phyloP scores from a whole-genome alignment of 768 basidiomycete species.

The Coprinopsis marcescibilis region DNA sequence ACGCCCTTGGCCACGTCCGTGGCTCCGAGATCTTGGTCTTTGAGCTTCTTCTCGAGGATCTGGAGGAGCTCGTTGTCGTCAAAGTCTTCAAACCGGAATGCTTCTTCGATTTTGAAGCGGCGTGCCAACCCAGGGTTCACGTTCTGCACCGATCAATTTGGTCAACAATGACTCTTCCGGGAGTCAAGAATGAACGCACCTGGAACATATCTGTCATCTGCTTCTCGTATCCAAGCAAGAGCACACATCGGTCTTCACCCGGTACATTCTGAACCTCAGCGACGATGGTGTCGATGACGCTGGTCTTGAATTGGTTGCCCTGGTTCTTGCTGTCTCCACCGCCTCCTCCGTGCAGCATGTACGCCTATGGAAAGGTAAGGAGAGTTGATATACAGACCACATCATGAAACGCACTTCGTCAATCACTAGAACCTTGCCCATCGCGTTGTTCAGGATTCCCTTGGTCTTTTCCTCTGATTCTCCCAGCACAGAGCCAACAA shows the following conservation, averaged over 20 bases:
- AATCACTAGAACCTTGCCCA: slow-evolving; percentile 66
- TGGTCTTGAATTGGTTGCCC: slow-evolving; percentile 52
- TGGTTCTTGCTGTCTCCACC: slow-evolving; percentile 23
- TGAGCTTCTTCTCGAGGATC: slow-evolving; percentile 52
- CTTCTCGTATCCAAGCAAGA: slow-evolving; percentile 59
- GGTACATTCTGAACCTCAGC: slow-evolving; percentile 67
- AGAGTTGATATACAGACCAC: not conserved
- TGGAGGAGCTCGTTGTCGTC: slow-evolving; percentile 43
- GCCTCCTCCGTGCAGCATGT: slow-evolving; percentile 56
- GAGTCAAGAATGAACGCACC: slow-evolving; percentile 28
- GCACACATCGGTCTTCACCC: slow-evolving; percentile 65
- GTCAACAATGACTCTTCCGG: not conserved
- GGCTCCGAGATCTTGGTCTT: slow-evolving; percentile 49
- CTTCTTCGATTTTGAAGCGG: slow-evolving; percentile 63
- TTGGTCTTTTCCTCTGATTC: slow-evolving; percentile 63
- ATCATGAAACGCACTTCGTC: slow-evolving; percentile 45
- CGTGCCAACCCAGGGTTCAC: slow-evolving; percentile 64
- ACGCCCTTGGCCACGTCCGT: slow-evolving; percentile 51
- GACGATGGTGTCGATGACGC: slow-evolving; percentile 70
- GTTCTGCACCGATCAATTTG: slow-evolving; percentile 33
- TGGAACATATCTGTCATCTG: slow-evolving; percentile 75
- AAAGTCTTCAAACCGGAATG: slow-evolving; percentile 68
- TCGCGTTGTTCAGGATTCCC: slow-evolving; percentile 48
- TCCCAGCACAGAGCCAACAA: slow-evolving; percentile 54
- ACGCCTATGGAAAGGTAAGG: slow-evolving; percentile 41